A percentile compares a stretch with the other conserved stretches of the same genome.
Evolutionary conservation across 805 yeast species (phyloP).

Genomic region (Torulaspora delbrueckii): DNA sequence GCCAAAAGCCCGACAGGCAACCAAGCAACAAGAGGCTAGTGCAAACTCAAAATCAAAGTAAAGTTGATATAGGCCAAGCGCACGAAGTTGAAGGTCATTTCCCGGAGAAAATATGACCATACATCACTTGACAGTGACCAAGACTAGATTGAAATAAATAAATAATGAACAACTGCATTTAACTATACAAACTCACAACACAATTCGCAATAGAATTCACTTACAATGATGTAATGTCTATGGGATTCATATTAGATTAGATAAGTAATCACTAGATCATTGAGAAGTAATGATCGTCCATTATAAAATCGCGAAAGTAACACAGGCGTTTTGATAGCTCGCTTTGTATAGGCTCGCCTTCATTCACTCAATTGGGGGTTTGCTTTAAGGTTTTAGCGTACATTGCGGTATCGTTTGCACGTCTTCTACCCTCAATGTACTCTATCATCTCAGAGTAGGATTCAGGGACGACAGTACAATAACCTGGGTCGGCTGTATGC

Average conservation of each 20-base stretch:
- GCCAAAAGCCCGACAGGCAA: slow-evolving; percentile 24
- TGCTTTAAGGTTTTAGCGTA: slow-evolving; percentile 37
- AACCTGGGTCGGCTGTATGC: slow-evolving; percentile 46
- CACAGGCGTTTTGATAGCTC: too few species aligned
- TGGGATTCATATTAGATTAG: not conserved
- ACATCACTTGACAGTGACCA: slow-evolving; percentile 6
- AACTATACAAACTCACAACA: not conserved
- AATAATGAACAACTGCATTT: not conserved
- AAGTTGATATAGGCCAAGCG: slow-evolving; percentile 33
- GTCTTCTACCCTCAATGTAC: slow-evolving; percentile 83
- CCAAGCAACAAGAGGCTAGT: slow-evolving; percentile 38
- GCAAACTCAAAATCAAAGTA: slow-evolving; percentile 34
- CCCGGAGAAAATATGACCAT: slow-evolving; percentile 28
- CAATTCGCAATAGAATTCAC: too few species aligned
- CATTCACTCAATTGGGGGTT: not conserved
- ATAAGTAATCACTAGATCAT: too few species aligned
- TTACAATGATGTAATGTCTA: not conserved
- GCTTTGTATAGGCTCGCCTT: too few species aligned
- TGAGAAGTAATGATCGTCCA: too few species aligned
- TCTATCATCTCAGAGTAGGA: slow-evolving; percentile 90
- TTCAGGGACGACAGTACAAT: slow-evolving; percentile 75
- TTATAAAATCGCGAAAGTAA: too few species aligned
- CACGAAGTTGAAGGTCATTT: slow-evolving; percentile 32
- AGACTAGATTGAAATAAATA: not conserved
- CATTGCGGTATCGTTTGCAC: slow-evolving; percentile 76